A percentile compares a stretch with the other conserved stretches of the same genome.
phyloP scores from a whole-genome alignment of 2,329 filamentous ascomycete genomes.

The Penicillium rolfsii region DNA sequence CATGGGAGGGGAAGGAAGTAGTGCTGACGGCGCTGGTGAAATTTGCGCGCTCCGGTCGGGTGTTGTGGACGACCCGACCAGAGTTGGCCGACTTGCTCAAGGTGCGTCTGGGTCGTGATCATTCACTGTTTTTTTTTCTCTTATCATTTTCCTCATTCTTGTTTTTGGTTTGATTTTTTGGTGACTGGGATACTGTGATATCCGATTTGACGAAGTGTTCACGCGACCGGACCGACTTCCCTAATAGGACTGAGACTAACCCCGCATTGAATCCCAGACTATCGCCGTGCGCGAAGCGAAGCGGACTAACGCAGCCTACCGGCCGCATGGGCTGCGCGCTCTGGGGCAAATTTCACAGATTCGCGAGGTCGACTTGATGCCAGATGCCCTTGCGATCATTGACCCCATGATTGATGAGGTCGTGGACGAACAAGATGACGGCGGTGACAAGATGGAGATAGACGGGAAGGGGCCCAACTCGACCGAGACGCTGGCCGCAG shows the following conservation, averaged over 20 bases:
- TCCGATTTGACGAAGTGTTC: slow-evolving; percentile 2
- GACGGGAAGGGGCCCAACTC: slow-evolving; percentile 51
- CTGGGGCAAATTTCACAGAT: slow-evolving; percentile 73
- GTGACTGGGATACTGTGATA: too few relatives aligned
- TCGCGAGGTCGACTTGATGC: slow-evolving; percentile 70
- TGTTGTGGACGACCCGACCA: slow-evolving; percentile 60
- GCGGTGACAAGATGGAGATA: slow-evolving; percentile 70
- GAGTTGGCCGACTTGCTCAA: slow-evolving; percentile 69
- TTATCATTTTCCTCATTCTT: background rate
- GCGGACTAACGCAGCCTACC: slow-evolving; percentile 83
- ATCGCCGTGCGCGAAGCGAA: slow-evolving; percentile 85
- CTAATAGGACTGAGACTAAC: slow-evolving; percentile 15
- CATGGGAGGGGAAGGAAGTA: slow-evolving; percentile 88
- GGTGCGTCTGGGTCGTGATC: slow-evolving; percentile 48
- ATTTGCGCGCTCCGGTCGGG: slow-evolving; percentile 69
- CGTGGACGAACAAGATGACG: slow-evolving; percentile 43
- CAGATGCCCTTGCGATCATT: slow-evolving; percentile 67
- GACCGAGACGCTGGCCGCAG: slow-evolving; percentile 44
- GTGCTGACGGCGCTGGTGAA: slow-evolving; percentile 78
- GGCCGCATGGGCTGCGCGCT: slow-evolving; percentile 71
- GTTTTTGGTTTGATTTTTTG: background rate
- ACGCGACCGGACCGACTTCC: background rate
- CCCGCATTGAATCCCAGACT: slow-evolving; percentile 45
- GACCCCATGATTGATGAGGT: slow-evolving; percentile 64
- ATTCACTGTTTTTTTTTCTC: background rate